A percentile compares a stretch with the other conserved stretches of the same genome.
These are phyloP conservation scores for Candolleomyces eurysporus DNA, from an alignment of 768 basidiomycete genomes.

Conservation along the genomic window DNA sequence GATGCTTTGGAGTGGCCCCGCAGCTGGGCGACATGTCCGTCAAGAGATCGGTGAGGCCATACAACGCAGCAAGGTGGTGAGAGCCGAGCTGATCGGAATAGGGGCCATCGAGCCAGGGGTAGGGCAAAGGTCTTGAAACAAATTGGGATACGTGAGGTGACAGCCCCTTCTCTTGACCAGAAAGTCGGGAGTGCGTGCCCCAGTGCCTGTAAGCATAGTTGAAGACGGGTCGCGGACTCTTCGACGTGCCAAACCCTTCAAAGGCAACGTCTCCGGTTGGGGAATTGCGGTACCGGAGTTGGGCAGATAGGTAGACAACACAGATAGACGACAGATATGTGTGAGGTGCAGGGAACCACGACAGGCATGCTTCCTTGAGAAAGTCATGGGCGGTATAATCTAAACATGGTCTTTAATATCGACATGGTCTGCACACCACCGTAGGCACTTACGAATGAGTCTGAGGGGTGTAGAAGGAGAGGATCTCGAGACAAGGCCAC, in stretches of 20 bases:
- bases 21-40: not conserved
- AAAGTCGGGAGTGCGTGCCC: not conserved
- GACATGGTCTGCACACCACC: too few species aligned
- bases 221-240: not conserved
- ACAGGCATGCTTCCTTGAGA: not conserved
- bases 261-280: too few species aligned
- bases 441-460: slow-evolving; percentile 6
- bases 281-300: not conserved
- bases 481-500: not conserved
- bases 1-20: not conserved
- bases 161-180: not conserved
- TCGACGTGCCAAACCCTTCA: too few species aligned
- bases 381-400: slow-evolving; percentile 3
- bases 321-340: not conserved
- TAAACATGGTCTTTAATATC: not conserved
- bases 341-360: not conserved
- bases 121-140: not conserved
- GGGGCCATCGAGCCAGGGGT: not conserved
- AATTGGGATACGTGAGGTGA: not conserved
- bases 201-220: not conserved
- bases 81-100: not conserved
- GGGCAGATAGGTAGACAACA: not conserved
- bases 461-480: not conserved
- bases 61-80: not conserved
- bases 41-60: not conserved